phyloP scores from a whole-genome alignment of 768 basidiomycete species.

The Piloderma croceum region DNA sequence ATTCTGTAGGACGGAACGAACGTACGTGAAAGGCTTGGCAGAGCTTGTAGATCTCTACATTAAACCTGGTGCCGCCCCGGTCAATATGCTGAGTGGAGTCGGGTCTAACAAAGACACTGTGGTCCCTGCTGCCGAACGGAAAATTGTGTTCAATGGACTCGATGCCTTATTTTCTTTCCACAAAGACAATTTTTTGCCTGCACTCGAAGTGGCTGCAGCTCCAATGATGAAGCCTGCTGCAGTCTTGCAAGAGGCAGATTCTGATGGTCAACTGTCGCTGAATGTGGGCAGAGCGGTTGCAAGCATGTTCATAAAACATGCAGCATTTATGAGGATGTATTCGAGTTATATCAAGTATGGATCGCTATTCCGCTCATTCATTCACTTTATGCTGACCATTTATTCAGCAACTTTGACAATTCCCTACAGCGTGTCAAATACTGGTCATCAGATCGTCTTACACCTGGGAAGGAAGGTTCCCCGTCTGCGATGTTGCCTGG shows the following conservation, averaged over 20 bases:
- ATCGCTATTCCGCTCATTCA: constrained; percentile 4
- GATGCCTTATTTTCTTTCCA: constrained; percentile 92
- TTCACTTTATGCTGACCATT: constrained; percentile 9
- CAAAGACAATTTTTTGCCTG: constrained; percentile 86
- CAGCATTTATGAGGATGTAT: constrained; percentile 99
- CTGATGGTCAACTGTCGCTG: constrained; percentile 68
- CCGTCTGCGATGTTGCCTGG: constrained; percentile 49
- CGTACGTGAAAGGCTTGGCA: constrained; percentile 90
- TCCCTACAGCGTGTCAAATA: constrained; percentile 81
- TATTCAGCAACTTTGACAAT: constrained; percentile 83
- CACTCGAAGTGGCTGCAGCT: constrained; percentile 72
- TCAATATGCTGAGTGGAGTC: constrained; percentile 65
- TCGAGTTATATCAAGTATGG: constrained; percentile 95
- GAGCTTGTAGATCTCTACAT: constrained; percentile 96
- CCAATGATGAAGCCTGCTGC: constrained; percentile 52
- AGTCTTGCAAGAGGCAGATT: constrained; percentile 48
- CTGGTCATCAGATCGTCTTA: constrained; percentile 65
- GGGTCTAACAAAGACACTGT: constrained; percentile 77
- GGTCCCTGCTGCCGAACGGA: constrained; percentile 80
- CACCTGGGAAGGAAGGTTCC: constrained; percentile 34
- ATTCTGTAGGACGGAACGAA: constrained; percentile 73
- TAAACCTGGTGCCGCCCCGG: constrained; percentile 68
- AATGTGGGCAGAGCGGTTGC: constrained; percentile 78
- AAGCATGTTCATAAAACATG: constrained; percentile 86
- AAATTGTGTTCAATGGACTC: constrained; percentile 86